These are phyloP conservation scores for Fraxinus latifolia DNA, from an alignment of 305 asterid genomes.

Conservation along the genomic window DNA sequence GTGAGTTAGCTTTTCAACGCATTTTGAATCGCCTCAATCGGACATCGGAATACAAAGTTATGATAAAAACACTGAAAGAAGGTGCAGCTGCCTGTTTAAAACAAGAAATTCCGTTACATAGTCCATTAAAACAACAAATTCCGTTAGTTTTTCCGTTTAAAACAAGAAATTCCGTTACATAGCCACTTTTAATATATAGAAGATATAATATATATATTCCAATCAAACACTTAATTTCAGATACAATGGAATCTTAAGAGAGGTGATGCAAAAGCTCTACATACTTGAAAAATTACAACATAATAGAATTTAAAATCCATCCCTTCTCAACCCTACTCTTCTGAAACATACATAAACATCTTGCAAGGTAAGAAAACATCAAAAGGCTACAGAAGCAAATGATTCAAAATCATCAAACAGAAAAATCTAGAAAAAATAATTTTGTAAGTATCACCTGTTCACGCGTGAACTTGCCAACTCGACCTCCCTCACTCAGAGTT, in stretches of 20 bases:
- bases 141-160: too few relatives aligned
- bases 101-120: too few relatives aligned
- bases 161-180: too few relatives aligned
- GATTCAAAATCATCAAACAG: neutral
- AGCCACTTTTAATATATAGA: too few relatives aligned
- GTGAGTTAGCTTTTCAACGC: too few relatives aligned
- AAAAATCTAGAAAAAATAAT: neutral
- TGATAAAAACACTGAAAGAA: too few relatives aligned
- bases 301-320: neutral
- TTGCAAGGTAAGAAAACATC: neutral
- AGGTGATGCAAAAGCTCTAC: neutral
- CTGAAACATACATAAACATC: conserved; percentile 4
- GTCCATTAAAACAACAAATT: too few relatives aligned
- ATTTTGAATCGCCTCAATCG: too few relatives aligned
- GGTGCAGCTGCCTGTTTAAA: too few relatives aligned
- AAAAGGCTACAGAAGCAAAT: conserved; percentile 13
- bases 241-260: conserved; percentile 2
- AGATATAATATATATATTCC: neutral
- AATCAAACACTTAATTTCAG: neutral
- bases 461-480: conserved; percentile 88
- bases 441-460: conserved; percentile 71
- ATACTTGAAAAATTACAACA: neutral
- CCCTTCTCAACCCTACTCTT: neutral
- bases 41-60: too few relatives aligned
- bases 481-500: conserved; percentile 97